Percentiles rank a stretch among this genome's conserved stretches.
Conservation (phyloP, 78 protist genomes). For the Carpediemonas membranifera region DNA sequence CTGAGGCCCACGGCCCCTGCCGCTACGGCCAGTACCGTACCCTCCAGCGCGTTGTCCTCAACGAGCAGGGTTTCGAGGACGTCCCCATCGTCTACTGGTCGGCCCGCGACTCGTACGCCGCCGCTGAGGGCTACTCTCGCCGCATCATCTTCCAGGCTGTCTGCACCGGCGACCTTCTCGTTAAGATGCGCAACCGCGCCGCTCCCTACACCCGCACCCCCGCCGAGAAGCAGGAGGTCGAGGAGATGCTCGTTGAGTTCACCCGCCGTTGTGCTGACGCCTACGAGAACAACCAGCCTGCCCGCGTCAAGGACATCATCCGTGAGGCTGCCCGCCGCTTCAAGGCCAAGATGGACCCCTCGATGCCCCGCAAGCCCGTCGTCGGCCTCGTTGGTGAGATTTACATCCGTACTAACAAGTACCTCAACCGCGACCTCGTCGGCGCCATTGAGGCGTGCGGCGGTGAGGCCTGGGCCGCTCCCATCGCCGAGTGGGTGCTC, state of each 20-base stretch:
- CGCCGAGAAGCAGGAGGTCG: background rate
- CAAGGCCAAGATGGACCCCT: background rate
- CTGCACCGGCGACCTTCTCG: background rate
- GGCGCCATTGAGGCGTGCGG: too few species aligned
- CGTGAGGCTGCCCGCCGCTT: background rate
- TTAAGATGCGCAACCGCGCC: background rate
- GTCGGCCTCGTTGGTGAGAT: slow-evolving; percentile 1
- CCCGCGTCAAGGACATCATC: background rate
- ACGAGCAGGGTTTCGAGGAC: background rate
- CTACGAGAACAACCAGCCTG: background rate
- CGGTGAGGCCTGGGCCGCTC: too few species aligned
- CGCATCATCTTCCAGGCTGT: background rate
- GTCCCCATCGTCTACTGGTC: background rate
- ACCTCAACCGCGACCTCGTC: background rate
- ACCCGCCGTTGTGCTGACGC: background rate
- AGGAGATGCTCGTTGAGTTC: background rate
- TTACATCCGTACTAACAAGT: background rate
- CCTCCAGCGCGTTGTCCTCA: background rate
- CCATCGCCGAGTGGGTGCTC: too few species aligned
- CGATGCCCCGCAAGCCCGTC: background rate
- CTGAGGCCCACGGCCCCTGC: background rate
- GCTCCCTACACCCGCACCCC: background rate
- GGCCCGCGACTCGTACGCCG: background rate
- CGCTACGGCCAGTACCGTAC: background rate
- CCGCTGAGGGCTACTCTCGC: background rate